A percentile compares a stretch with the other conserved stretches of the same genome.
phyloP scores from a whole-genome alignment of 768 basidiomycete species.

The Podaxis pistillaris region DNA sequence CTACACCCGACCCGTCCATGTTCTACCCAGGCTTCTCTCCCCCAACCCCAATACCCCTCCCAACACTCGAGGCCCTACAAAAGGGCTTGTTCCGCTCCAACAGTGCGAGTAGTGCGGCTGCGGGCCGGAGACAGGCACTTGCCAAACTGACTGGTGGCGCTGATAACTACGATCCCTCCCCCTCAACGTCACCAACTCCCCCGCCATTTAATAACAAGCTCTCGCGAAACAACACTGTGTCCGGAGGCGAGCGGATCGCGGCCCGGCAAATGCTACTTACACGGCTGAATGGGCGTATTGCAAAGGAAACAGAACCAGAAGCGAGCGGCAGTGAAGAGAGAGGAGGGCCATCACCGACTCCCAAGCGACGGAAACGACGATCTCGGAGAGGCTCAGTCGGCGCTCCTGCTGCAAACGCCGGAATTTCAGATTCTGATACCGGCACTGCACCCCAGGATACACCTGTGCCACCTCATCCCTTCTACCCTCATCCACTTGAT shows the following conservation, averaged over 20 bases:
- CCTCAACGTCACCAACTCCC: slow-evolving; percentile 51
- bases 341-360: slow-evolving; percentile 42
- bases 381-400: slow-evolving; percentile 43
- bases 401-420: slow-evolving; percentile 40
- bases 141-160: slow-evolving; percentile 80
- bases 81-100: slow-evolving; percentile 85
- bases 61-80: slow-evolving; percentile 77
- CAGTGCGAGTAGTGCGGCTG: slow-evolving; percentile 79
- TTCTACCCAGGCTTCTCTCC: slow-evolving; percentile 68
- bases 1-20: slow-evolving; percentile 53
- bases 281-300: slow-evolving; percentile 55
- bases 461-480: slow-evolving; percentile 53
- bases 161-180: slow-evolving; percentile 62
- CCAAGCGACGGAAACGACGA: slow-evolving; percentile 57
- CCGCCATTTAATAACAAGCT: slow-evolving; percentile 41
- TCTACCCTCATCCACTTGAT: slow-evolving; percentile 43
- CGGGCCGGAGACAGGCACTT: slow-evolving; percentile 70
- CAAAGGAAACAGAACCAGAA: slow-evolving; percentile 62
- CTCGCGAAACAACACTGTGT: slow-evolving; percentile 75
- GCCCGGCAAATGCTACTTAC: slow-evolving; percentile 69
- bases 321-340: slow-evolving; percentile 60
- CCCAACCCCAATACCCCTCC: slow-evolving; percentile 59
- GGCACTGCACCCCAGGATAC: slow-evolving; percentile 56
- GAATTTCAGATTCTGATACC: slow-evolving; percentile 53
- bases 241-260: slow-evolving; percentile 75